Evolutionary conservation across 208 protist species (phyloP).

Genomic region (Trypanosoma vivax): DNA sequence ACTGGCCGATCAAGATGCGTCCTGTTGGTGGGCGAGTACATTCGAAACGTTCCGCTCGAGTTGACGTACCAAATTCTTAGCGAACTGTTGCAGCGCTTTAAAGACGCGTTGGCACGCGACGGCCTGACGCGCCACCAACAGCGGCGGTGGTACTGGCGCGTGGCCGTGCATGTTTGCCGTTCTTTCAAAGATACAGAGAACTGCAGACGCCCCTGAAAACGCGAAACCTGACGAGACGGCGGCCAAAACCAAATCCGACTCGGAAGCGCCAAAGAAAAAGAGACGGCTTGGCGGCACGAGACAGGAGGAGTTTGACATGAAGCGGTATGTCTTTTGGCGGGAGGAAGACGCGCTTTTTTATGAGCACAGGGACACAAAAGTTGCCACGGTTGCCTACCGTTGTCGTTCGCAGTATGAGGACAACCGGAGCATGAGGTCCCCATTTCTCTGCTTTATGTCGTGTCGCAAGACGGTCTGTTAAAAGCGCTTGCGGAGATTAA

Average conservation of each 20-base stretch:
- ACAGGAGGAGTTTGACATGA: slow-evolving; percentile 38
- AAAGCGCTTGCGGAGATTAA: slow-evolving; percentile 74
- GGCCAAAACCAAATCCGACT: not conserved
- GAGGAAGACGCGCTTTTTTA: slow-evolving; percentile 79
- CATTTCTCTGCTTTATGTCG: slow-evolving; percentile 70
- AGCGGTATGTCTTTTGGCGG: slow-evolving; percentile 80
- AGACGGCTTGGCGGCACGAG: slow-evolving; percentile 5
- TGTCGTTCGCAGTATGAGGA: slow-evolving; percentile 80
- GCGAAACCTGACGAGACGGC: not conserved
- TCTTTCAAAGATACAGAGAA: slow-evolving; percentile 83
- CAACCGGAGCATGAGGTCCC: slow-evolving; percentile 80
- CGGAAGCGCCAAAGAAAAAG: slow-evolving; percentile 6
- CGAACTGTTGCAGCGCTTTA: slow-evolving; percentile 50
- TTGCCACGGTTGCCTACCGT: slow-evolving; percentile 71
- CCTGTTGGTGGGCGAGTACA: slow-evolving; percentile 75
- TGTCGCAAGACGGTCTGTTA: slow-evolving; percentile 48
- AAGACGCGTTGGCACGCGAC: slow-evolving; percentile 10
- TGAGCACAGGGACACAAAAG: slow-evolving; percentile 70
- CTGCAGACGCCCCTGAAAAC: slow-evolving; percentile 38
- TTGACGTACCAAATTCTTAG: slow-evolving; percentile 69
- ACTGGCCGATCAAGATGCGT: slow-evolving; percentile 45
- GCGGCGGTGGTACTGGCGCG: slow-evolving; percentile 9
- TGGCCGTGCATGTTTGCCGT: slow-evolving; percentile 70
- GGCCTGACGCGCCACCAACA: slow-evolving; percentile 1
- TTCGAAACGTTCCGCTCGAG: slow-evolving; percentile 78